Percentiles rank a stretch among this genome's conserved stretches.
phyloP scores from a whole-genome alignment of 306 rosid species.

The Heteromeles arbutifolia region DNA sequence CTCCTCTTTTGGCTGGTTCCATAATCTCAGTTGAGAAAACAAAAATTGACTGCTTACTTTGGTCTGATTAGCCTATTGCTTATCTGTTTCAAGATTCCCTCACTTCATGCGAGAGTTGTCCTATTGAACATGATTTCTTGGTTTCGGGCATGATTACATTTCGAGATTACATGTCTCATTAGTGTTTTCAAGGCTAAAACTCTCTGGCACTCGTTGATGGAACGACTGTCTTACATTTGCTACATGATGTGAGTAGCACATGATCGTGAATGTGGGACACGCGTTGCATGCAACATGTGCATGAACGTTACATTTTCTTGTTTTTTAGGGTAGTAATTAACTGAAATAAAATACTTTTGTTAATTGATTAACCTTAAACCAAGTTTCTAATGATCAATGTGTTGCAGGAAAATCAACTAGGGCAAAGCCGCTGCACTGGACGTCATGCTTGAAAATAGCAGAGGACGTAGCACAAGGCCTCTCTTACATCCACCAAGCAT shows the following conservation, averaged over 20 bases:
- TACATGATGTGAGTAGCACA: no score
- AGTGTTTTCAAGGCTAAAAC: no score
- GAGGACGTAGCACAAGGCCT: slow-evolving; percentile 92
- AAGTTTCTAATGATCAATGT: background rate
- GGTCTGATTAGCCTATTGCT: background rate
- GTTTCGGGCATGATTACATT: no score
- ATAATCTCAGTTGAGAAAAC: background rate
- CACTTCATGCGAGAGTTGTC: background rate
- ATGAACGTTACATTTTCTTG: no score
- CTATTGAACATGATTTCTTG: no score
- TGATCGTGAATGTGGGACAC: no score
- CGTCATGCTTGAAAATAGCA: slow-evolving; percentile 89
- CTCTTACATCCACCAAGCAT: slow-evolving; percentile 92
- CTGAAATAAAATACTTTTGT: no score
- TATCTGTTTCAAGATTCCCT: background rate
- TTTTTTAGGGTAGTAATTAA: no score
- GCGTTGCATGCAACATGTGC: no score
- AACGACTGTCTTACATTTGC: no score
- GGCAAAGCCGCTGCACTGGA: slow-evolving; percentile 92
- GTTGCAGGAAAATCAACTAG: slow-evolving; percentile 63
- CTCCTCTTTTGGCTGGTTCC: background rate
- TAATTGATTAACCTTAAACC: background rate
- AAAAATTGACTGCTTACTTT: background rate
- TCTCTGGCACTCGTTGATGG: no score
- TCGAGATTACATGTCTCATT: no score